Percentiles rank a stretch among this genome's conserved stretches.
Evolutionary conservation across 805 yeast genomes (phyloP).

Genomic region (Phaffomyces thermotolerans): DNA sequence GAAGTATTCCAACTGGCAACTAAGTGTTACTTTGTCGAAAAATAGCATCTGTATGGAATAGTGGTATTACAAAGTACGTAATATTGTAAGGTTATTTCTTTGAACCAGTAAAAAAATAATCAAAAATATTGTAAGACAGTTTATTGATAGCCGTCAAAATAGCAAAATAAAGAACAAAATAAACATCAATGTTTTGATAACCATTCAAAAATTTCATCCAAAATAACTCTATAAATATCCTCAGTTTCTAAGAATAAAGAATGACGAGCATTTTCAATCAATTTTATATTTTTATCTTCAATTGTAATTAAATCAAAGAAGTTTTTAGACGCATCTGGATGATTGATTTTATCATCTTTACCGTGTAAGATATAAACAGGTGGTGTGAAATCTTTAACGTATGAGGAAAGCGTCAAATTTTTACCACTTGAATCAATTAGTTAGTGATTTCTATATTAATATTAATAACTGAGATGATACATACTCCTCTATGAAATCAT

Average conservation of each 20-base stretch:
- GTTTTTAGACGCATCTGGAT: constrained; percentile 17
- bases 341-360: constrained; percentile 53
- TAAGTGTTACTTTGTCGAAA: too few relatives aligned
- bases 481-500: constrained; percentile 44
- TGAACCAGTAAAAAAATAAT: too few relatives aligned
- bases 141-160: too few relatives aligned
- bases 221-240: constrained; percentile 11
- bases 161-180: too few relatives aligned
- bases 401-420: constrained; percentile 33
- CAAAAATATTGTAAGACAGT: too few relatives aligned
- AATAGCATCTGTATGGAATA: too few relatives aligned
- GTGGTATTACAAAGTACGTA: too few relatives aligned
- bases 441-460: not conserved
- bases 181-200: constrained; percentile 16
- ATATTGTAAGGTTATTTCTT: too few relatives aligned
- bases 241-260: constrained; percentile 22
- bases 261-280: constrained; percentile 34
- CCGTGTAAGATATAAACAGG: constrained; percentile 60
- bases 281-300: constrained; percentile 14
- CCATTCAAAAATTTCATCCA: constrained; percentile 16
- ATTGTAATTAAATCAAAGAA: constrained; percentile 11
- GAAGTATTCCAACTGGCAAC: too few relatives aligned
- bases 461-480: constrained; percentile 3
- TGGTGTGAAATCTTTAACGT: constrained; percentile 25
- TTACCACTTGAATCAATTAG: constrained; percentile 41